Conservation (phyloP, 148 eudicot genomes). For the Camellia lanceoleosa region DNA sequence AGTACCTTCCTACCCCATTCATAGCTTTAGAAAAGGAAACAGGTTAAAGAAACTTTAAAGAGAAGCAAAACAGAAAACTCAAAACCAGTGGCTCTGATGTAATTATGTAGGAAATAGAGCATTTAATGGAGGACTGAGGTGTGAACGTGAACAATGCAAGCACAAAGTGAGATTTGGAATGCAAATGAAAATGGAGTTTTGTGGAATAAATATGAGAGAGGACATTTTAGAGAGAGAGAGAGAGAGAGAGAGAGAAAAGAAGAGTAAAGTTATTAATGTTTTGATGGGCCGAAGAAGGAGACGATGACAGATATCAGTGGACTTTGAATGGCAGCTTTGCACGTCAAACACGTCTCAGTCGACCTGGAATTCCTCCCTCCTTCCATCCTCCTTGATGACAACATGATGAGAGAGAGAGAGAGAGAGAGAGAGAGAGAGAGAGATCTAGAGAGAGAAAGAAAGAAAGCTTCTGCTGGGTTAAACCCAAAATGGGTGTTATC, state of each 20-base stretch:
- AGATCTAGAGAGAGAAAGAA: not conserved
- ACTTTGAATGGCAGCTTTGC: slow-evolving; percentile 25
- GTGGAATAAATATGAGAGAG: not conserved
- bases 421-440: not conserved
- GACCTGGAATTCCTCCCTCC: slow-evolving; percentile 14
- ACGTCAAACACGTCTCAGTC: slow-evolving; percentile 46
- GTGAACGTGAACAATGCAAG: not conserved
- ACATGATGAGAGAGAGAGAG: not conserved
- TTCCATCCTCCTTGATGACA: slow-evolving; percentile 14
- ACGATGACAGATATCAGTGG: slow-evolving; percentile 36
- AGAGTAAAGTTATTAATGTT: not conserved
- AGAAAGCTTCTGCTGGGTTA: too few relatives aligned
- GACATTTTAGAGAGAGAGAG: not conserved
- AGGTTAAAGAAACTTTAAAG: not conserved
- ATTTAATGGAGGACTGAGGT: not conserved
- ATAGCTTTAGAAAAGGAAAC: not conserved
- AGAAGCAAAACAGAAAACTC: not conserved
- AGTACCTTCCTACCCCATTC: not conserved
- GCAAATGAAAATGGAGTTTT: not conserved
- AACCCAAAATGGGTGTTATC: too few relatives aligned
- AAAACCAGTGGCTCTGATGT: not conserved
- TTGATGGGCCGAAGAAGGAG: not conserved
- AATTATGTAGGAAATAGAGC: too few relatives aligned
- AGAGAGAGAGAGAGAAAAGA: not conserved
- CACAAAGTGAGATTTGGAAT: not conserved